phyloP scores from a whole-genome alignment of 2,329 filamentous ascomycete genomes.

The Colletotrichum eleusines region DNA sequence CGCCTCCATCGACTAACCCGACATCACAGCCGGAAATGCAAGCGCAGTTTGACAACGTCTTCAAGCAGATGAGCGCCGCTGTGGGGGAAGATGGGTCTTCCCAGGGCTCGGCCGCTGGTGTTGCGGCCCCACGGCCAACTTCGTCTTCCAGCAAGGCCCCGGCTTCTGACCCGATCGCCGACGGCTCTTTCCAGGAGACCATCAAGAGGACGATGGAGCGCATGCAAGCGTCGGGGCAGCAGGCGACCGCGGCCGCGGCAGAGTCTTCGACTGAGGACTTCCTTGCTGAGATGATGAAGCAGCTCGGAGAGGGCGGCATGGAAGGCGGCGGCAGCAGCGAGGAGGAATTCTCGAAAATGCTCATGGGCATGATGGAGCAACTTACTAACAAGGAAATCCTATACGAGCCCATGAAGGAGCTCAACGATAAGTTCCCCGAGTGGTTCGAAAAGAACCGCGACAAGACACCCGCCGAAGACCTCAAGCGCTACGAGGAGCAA shows the following conservation, averaged over 20 bases:
- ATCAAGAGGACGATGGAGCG: constrained; percentile 96
- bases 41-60: constrained; percentile 81
- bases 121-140: constrained; percentile 45
- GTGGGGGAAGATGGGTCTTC: constrained; percentile 48
- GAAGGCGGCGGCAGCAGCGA: constrained; percentile 71
- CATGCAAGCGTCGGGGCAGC: constrained; percentile 89
- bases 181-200: constrained; percentile 88
- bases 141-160: constrained; percentile 43
- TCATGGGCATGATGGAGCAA: constrained; percentile 99
- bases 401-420: constrained; percentile 98
- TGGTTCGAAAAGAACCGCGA: constrained; percentile 86
- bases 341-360: constrained; percentile 93
- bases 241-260: constrained; percentile 82
- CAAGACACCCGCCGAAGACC: constrained; percentile 75
- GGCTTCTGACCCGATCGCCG: constrained; percentile 55
- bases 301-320: constrained; percentile 76
- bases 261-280: constrained; percentile 80
- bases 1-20: neutral
- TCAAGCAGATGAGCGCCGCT: constrained; percentile 76
- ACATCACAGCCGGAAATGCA: constrained; percentile 74
- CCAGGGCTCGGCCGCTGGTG: constrained; percentile 43
- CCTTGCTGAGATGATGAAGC: constrained; percentile 91
- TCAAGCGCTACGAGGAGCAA: constrained; percentile 85
- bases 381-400: constrained; percentile 98
- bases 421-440: constrained; percentile 89